Conservation (phyloP, 1,284 basidiomycete genomes). For the Cryptococcus sp. region DNA sequence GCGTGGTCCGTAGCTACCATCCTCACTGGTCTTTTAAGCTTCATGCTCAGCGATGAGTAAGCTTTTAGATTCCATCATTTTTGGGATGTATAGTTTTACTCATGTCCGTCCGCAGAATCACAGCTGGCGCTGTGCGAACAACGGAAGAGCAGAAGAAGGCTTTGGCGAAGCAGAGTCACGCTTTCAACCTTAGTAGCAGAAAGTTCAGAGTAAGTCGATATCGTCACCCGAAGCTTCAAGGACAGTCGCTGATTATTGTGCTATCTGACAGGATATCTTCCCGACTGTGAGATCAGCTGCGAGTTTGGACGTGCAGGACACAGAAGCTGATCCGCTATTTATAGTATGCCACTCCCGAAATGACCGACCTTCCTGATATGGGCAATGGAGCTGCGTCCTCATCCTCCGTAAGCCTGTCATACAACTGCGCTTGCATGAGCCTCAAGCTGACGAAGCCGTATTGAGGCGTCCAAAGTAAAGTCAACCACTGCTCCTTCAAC, state of each 20-base stretch:
- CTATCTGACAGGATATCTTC: slow-evolving; percentile 7
- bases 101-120: slow-evolving; percentile 60
- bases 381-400: slow-evolving; percentile 52
- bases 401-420: slow-evolving; percentile 17
- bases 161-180: slow-evolving; percentile 76
- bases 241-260: neutral
- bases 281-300: slow-evolving; percentile 5
- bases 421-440: neutral
- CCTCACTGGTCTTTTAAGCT: slow-evolving; percentile 89
- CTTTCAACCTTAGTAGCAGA: slow-evolving; percentile 76
- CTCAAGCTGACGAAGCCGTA: slow-evolving; percentile 5
- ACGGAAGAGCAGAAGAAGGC: slow-evolving; percentile 75
- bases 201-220: slow-evolving; percentile 63
- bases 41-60: slow-evolving; percentile 89
- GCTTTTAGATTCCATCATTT: neutral
- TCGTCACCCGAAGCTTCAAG: neutral
- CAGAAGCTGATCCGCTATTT: neutral
- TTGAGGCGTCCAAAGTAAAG: slow-evolving; percentile 19
- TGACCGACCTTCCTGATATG: slow-evolving; percentile 83
- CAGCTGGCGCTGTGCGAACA: slow-evolving; percentile 83
- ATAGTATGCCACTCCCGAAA: slow-evolving; percentile 67
- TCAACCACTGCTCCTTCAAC: too few species aligned
- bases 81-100: neutral
- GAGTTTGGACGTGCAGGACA: neutral
- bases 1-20: slow-evolving; percentile 58